Evolutionary conservation across 1,139 yeast genomes (phyloP).

Genomic region (Zygoascus sp.): DNA sequence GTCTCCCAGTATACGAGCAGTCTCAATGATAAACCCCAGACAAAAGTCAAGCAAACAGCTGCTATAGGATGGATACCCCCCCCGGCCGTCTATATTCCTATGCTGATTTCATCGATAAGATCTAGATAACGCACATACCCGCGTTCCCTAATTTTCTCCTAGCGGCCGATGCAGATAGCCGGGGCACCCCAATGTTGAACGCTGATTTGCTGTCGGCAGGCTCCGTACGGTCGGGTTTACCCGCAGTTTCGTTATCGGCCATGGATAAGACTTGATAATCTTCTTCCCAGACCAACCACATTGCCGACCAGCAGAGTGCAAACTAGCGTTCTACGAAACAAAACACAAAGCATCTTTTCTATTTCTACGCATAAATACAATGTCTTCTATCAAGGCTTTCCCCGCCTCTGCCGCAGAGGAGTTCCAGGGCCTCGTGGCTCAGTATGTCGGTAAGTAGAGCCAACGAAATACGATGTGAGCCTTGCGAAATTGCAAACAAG

Average conservation of each 20-base stretch:
- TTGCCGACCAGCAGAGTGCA: background rate
- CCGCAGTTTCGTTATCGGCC: background rate
- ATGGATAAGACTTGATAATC: background rate
- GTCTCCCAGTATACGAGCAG: too few species aligned
- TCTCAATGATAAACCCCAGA: too few species aligned
- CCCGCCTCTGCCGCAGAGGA: slow-evolving; percentile 14
- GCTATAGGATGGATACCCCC: too few species aligned
- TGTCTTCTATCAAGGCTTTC: slow-evolving; percentile 4
- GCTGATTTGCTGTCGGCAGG: background rate
- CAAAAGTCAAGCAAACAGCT: too few species aligned
- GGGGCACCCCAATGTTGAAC: background rate
- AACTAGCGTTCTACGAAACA: background rate
- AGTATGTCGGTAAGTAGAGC: slow-evolving; percentile 21
- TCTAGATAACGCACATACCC: too few species aligned
- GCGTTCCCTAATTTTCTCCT: background rate
- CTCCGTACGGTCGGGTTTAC: background rate
- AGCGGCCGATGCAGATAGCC: background rate
- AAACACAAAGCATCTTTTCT: background rate
- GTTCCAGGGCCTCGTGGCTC: slow-evolving; percentile 22
- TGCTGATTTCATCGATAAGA: too few species aligned
- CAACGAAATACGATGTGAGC: background rate
- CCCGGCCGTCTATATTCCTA: too few species aligned
- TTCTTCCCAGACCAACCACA: background rate
- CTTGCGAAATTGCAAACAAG: too few species aligned
- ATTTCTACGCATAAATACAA: background rate